Evolutionary conservation across 2,329 filamentous ascomycete species (phyloP).

Genomic region (Aspergillus sp.): DNA sequence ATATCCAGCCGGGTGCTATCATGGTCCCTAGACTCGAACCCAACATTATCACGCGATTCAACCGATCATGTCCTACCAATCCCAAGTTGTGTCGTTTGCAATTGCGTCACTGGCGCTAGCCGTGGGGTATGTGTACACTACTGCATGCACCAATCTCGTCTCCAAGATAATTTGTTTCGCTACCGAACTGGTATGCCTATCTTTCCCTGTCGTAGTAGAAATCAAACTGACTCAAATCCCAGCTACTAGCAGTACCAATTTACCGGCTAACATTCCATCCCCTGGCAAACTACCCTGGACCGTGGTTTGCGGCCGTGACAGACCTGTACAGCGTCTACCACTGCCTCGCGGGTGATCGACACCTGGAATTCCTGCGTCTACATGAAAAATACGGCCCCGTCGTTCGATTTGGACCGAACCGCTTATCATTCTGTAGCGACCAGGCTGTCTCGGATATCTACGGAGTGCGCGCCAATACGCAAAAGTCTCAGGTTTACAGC

Average conservation of each 20-base stretch:
- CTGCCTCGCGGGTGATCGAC: conserved; percentile 28
- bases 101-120: background rate
- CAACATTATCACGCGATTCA: background rate
- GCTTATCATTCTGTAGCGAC: background rate
- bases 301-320: conserved; percentile 30
- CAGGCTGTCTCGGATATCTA: background rate
- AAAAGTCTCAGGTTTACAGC: background rate
- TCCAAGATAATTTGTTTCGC: background rate
- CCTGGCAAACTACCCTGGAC: conserved; percentile 35
- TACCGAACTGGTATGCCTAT: background rate
- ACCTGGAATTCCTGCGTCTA: conserved; percentile 24
- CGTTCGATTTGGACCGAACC: background rate
- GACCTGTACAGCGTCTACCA: background rate
- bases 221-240: background rate
- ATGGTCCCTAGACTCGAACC: background rate
- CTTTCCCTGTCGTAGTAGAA: background rate
- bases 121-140: background rate
- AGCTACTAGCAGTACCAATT: background rate
- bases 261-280: conserved; percentile 31
- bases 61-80: background rate
- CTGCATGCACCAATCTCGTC: background rate
- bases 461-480: background rate
- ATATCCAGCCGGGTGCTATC: background rate
- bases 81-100: background rate
- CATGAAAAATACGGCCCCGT: conserved; percentile 8